Percentiles rank a stretch among this genome's conserved stretches.
Evolutionary conservation across 306 rosid species (phyloP).

Genomic region (Abrus pulchellus): DNA sequence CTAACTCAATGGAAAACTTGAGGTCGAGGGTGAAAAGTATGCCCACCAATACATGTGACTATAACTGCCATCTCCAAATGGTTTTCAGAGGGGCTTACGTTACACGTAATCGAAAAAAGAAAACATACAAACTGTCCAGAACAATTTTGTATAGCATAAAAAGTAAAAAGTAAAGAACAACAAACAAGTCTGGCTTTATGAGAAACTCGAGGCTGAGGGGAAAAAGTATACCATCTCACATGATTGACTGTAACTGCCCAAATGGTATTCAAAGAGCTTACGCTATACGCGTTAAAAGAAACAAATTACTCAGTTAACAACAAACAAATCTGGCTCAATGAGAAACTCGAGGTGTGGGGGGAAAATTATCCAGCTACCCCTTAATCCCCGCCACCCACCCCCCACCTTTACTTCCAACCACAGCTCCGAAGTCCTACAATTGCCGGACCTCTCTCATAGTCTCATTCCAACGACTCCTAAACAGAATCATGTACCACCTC

Average conservation of each 20-base stretch:
- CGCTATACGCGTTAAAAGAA: background rate
- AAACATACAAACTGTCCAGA: background rate
- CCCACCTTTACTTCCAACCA: background rate
- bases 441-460: background rate
- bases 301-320: background rate
- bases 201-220: background rate
- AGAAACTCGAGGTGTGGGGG: conserved; percentile 1
- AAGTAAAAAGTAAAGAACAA: background rate
- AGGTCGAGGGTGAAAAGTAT: background rate
- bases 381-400: background rate
- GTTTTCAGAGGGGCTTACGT: background rate
- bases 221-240: background rate
- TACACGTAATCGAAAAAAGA: background rate
- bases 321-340: background rate
- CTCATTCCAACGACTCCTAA: background rate
- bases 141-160: background rate
- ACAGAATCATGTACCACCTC: conserved; percentile 14
- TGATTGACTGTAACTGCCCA: background rate
- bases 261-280: background rate
- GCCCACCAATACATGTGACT: background rate
- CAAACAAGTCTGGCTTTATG: background rate
- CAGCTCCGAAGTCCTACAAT: background rate
- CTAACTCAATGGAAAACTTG: background rate
- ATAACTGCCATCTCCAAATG: background rate
- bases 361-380: conserved; percentile 9